Evolutionary conservation across 2,329 filamentous ascomycete genomes (phyloP).

Genomic region (Aschersonia sp.): DNA sequence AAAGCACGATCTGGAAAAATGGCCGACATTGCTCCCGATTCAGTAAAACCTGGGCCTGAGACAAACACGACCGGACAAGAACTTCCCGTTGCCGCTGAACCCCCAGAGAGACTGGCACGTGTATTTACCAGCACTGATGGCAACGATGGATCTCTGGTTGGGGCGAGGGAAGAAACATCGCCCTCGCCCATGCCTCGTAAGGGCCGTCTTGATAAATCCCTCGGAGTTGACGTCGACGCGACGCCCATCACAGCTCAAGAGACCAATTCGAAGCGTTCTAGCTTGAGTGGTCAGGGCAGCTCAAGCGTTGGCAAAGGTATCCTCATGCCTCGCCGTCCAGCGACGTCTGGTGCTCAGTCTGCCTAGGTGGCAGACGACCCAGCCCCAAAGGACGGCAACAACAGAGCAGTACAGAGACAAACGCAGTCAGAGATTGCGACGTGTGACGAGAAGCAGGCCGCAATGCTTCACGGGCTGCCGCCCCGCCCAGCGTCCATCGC

Average conservation of each 20-base stretch:
- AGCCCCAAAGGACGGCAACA: background rate
- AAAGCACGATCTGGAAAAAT: too few species aligned
- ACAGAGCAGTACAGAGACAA: background rate
- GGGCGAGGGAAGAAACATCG: background rate
- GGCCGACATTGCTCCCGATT: too few species aligned
- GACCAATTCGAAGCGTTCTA: background rate
- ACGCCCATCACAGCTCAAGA: background rate
- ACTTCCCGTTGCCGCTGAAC: conserved; percentile 1
- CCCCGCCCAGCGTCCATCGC: background rate
- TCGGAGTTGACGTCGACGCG: background rate
- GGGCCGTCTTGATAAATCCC: background rate
- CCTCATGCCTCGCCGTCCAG: background rate
- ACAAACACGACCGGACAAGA: too few species aligned
- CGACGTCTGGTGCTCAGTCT: conserved; percentile 4
- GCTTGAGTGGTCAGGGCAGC: background rate
- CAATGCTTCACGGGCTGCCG: background rate
- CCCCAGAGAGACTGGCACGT: background rate
- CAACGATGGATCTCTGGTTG: background rate
- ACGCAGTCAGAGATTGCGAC: background rate
- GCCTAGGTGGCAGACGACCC: conserved; percentile 7
- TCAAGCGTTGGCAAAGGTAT: background rate
- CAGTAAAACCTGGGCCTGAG: too few species aligned
- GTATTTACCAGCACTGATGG: background rate
- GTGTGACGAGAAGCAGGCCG: background rate
- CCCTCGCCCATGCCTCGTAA: conserved; percentile 3